Conservation (phyloP, 495 filamentous ascomycete genomes). For the Jackrogersella multiformis region DNA sequence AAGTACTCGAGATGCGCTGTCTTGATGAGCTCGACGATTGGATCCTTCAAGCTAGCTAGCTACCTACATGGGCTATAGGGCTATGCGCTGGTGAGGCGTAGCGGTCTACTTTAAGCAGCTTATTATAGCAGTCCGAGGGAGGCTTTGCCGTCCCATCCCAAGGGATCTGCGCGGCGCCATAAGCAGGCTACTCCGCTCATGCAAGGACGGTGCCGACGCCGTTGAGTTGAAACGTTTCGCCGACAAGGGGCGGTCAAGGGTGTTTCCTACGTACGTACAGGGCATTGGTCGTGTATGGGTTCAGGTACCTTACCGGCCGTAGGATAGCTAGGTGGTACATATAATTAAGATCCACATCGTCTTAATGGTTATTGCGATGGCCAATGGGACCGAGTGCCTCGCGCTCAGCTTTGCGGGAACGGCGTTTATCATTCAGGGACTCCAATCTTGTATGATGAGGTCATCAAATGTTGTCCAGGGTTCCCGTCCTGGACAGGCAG, state of each 20-base stretch:
- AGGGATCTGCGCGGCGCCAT: conserved; percentile 16
- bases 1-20: conserved; percentile 15
- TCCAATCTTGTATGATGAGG: conserved; percentile 24
- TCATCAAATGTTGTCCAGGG: conserved; percentile 8
- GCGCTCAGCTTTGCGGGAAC: conserved; percentile 22
- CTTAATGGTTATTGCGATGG: neutral
- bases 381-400: conserved; percentile 27
- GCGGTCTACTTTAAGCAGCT: conserved; percentile 15
- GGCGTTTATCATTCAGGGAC: neutral
- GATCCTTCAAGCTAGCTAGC: conserved; percentile 11
- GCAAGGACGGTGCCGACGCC: conserved; percentile 19
- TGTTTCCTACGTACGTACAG: neutral
- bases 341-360: conserved; percentile 15
- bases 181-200: conserved; percentile 2
- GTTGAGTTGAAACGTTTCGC: conserved; percentile 35
- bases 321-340: neutral
- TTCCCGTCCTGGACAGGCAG: conserved; percentile 24
- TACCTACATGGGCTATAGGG: conserved; percentile 3
- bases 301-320: neutral
- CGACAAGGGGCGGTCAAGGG: conserved; percentile 10
- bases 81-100: conserved; percentile 24
- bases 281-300: neutral
- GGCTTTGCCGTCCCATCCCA: conserved; percentile 1
- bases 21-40: conserved; percentile 6
- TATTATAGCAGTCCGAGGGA: neutral